Base-by-base conservation (phyloP, 1,139 yeast genomes). In the Scheffersomyces stambukii region DNA sequence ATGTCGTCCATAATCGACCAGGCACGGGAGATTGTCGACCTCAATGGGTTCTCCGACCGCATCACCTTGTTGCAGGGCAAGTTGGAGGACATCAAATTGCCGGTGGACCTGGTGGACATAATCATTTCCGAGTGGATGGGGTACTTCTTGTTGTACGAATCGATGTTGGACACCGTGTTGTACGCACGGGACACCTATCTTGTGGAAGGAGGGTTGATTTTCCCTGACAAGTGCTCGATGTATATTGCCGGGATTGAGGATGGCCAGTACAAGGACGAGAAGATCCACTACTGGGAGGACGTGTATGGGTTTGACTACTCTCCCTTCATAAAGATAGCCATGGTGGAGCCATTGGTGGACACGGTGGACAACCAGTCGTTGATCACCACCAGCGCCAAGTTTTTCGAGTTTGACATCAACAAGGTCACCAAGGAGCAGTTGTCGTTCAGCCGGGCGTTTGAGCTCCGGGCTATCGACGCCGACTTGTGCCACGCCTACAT, bases 91-190 rank as follows among this genome's bases (percentile, higher is more conserved):
- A 89, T 91, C 35, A 75, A 64, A 35, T 68, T 93, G 46, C 98
- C 98, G 25, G 74, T 67, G 30, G 57, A 66, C 34, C 36, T 82
- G 52, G 99, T 93, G 29, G 99, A 93, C 57, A 91, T 93, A 45
- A 93, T 93, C 46, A 82, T 93, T 37, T 81, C 94, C 40, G 99
- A 93, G 63, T 93, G 99, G 99, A 93, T 93, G 99, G 99, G 99
- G 12, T 93, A 93, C 64, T 93, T 93, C 52, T 64, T 93, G 48
- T 68, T 93, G 35, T 93, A 91, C 54, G 99, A 93, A 68, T 84
- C 95, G 40, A 93, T 93, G 99, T 73, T 93, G 57, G 98, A 93
- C 57, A 88, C 98, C 21, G 99, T 93, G 13, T 67, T 93, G 41
- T 75, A 77, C 43, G 99, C 99, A 19, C 78, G 99, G 62, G 99